A percentile compares a stretch with the other conserved stretches of the same genome.
Evolutionary conservation across 805 yeast genomes (phyloP).

Genomic region (Priceomyces haplophilus): DNA sequence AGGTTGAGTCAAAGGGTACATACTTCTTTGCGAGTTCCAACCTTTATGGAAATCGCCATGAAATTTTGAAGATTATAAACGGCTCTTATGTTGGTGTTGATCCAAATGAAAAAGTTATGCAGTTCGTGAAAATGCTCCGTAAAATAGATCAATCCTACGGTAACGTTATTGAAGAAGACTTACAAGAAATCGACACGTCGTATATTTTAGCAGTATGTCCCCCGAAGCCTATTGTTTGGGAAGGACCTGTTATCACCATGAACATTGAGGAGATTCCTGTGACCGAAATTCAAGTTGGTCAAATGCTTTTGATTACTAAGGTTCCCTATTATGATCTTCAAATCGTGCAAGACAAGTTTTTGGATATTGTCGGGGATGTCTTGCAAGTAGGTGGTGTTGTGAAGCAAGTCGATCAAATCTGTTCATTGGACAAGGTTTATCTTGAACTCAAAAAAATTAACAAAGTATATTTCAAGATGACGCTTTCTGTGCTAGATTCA

Average conservation of each 20-base stretch:
- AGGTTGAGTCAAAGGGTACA: constrained; percentile 68
- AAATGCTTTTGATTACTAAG: constrained; percentile 62
- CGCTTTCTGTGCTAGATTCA: constrained; percentile 61
- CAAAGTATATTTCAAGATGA: constrained; percentile 62
- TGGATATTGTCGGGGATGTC: constrained; percentile 54
- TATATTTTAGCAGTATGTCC: constrained; percentile 75
- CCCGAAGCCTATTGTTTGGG: constrained; percentile 86
- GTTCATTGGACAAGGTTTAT: constrained; percentile 72
- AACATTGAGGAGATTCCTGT: constrained; percentile 46
- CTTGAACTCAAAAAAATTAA: constrained; percentile 66
- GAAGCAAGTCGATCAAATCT: constrained; percentile 56
- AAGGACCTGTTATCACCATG: constrained; percentile 67
- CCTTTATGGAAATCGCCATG: constrained; percentile 39
- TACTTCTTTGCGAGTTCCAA: constrained; percentile 76
- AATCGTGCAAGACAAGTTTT: constrained; percentile 54
- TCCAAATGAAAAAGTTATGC: constrained; percentile 21
- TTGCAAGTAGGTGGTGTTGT: constrained; percentile 38
- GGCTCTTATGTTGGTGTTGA: constrained; percentile 41
- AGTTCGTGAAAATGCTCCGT: constrained; percentile 26
- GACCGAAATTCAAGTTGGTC: constrained; percentile 63
- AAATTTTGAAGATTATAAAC: constrained; percentile 35
- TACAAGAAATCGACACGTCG: constrained; percentile 30
- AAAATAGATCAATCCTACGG: constrained; percentile 17
- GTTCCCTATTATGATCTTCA: constrained; percentile 60
- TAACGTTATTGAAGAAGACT: not conserved